phyloP scores from a whole-genome alignment of 495 filamentous ascomycete species.

The Trypethelium eluteriae region DNA sequence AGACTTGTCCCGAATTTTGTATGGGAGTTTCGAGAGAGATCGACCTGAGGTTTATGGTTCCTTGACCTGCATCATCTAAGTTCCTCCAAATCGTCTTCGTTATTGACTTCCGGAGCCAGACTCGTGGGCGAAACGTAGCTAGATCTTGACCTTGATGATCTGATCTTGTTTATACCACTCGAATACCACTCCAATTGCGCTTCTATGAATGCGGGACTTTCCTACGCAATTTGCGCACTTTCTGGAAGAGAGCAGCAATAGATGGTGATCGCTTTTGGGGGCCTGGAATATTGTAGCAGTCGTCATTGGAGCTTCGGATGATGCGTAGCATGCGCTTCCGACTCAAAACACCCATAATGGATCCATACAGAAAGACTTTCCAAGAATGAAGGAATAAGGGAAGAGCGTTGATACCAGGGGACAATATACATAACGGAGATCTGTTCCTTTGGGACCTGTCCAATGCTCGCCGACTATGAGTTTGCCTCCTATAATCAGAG shows the following conservation, averaged over 20 bases:
- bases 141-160: neutral
- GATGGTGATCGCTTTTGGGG: neutral
- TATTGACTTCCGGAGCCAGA: neutral
- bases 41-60: neutral
- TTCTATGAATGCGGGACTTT: neutral
- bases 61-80: neutral
- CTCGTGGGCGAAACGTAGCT: neutral
- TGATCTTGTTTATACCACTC: too few species aligned
- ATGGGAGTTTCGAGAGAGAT: neutral
- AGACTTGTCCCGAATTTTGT: neutral
- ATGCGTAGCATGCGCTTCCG: neutral
- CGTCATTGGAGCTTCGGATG: neutral
- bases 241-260: neutral
- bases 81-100: neutral
- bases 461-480: too few species aligned
- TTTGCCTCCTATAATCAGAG: too few species aligned
- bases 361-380: neutral
- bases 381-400: neutral
- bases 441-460: too few species aligned
- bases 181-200: neutral
- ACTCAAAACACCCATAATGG: neutral
- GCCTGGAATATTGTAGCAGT: neutral
- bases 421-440: too few species aligned
- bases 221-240: neutral
- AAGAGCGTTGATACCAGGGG: too few species aligned